Percentiles rank a stretch among this genome's conserved stretches.
Conservation (phyloP, 176 grass and related monocot genomes). For the Canna indica region DNA sequence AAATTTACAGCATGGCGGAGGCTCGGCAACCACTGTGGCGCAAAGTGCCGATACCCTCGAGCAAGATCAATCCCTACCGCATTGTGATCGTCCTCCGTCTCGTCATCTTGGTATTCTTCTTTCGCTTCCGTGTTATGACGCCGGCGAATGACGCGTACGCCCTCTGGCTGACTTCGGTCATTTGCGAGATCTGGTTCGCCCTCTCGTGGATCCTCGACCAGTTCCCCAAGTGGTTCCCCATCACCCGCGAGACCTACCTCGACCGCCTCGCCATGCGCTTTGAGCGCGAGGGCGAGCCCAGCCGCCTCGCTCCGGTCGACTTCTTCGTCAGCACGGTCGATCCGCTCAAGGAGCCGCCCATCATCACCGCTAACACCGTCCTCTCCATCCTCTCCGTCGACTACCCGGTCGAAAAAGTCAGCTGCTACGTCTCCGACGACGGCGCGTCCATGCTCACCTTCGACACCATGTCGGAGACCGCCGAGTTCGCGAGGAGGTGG, state of each 20-base stretch:
- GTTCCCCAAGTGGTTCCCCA: slow-evolving; percentile 86
- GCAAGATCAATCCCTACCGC: slow-evolving; percentile 86
- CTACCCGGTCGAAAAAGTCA: slow-evolving; percentile 76
- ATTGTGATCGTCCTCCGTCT: slow-evolving; percentile 87
- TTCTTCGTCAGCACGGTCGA: slow-evolving; percentile 88
- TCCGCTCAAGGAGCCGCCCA: slow-evolving; percentile 91
- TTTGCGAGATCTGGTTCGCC: slow-evolving; percentile 97
- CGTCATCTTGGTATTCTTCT: slow-evolving; percentile 77
- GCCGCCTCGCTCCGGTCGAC: slow-evolving; percentile 51
- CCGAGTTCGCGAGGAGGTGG: slow-evolving; percentile 83
- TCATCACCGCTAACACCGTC: slow-evolving; percentile 95
- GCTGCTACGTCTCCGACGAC: slow-evolving; percentile 95
- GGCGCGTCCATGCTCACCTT: slow-evolving; percentile 95
- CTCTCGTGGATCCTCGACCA: slow-evolving; percentile 97
- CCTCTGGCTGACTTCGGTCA: slow-evolving; percentile 73
- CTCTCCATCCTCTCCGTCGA: slow-evolving; percentile 83
- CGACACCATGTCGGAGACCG: slow-evolving; percentile 74
- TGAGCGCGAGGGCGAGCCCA: slow-evolving; percentile 65
- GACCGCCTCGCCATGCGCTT: slow-evolving; percentile 71
- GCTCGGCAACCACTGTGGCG: slow-evolving; percentile 87
- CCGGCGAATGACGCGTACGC: slow-evolving; percentile 64
- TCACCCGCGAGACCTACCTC: slow-evolving; percentile 87
- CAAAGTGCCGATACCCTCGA: slow-evolving; percentile 84
- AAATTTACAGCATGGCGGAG: slow-evolving; percentile 49
- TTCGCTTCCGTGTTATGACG: slow-evolving; percentile 72